phyloP scores from a whole-genome alignment of 2,329 filamentous ascomycete genomes.

The Coleophoma crateriformis region DNA sequence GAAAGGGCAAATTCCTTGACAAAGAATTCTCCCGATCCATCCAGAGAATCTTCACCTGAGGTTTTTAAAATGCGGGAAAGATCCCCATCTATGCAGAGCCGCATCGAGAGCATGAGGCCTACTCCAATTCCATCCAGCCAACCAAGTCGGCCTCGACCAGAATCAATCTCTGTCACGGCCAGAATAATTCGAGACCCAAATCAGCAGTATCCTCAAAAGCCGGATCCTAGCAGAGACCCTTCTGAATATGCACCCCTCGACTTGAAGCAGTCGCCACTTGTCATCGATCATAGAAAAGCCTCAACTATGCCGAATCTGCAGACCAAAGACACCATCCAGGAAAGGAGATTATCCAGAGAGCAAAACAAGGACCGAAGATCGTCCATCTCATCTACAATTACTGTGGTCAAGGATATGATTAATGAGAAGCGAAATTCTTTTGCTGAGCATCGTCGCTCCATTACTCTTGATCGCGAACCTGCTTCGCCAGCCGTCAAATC shows the following conservation, averaged over 20 bases:
- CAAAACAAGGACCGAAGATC: slow-evolving; percentile 40
- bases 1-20: slow-evolving; percentile 30
- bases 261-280: slow-evolving; percentile 52
- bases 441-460: slow-evolving; percentile 35
- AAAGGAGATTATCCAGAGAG: slow-evolving; percentile 39
- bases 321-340: slow-evolving; percentile 40
- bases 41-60: slow-evolving; percentile 43
- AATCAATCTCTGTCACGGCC: slow-evolving; percentile 85
- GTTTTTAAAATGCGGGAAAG: slow-evolving; percentile 22
- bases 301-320: slow-evolving; percentile 3
- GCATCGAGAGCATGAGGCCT: slow-evolving; percentile 18
- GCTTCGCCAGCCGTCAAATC: slow-evolving; percentile 31
- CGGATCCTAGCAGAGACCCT: slow-evolving; percentile 32
- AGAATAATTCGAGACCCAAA: slow-evolving; percentile 67
- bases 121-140: slow-evolving; percentile 10
- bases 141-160: slow-evolving; percentile 45
- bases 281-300: slow-evolving; percentile 49
- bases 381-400: slow-evolving; percentile 56
- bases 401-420: slow-evolving; percentile 47
- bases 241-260: slow-evolving; percentile 43
- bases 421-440: slow-evolving; percentile 51
- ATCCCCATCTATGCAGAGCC: slow-evolving; percentile 21
- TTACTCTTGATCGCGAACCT: slow-evolving; percentile 36
- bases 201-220: slow-evolving; percentile 33
- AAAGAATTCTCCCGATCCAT: slow-evolving; percentile 26